These are phyloP conservation scores for Termitomyces sp. DNA, from an alignment of 768 basidiomycete genomes.

Conservation along the genomic window DNA sequence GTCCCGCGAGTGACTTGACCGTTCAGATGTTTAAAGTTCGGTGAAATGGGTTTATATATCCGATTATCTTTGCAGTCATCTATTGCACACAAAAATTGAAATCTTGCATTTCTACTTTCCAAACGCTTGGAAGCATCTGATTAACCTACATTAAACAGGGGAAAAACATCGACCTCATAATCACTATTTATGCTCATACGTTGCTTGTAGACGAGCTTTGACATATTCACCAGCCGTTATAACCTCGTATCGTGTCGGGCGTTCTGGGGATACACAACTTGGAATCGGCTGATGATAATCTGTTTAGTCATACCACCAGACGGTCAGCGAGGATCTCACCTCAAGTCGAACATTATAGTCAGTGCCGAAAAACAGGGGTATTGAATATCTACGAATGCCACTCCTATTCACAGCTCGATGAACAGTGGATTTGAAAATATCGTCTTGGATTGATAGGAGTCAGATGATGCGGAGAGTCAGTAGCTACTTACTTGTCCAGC, in stretches of 20 bases:
- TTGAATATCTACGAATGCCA: slow-evolving; percentile 70
- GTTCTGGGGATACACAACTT: slow-evolving; percentile 40
- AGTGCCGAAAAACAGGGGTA: slow-evolving; percentile 87
- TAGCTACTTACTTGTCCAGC: slow-evolving; percentile 70
- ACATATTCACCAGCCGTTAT: slow-evolving; percentile 84
- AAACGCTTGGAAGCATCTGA: neutral
- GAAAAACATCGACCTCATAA: neutral
- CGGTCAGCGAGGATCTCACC: slow-evolving; percentile 33
- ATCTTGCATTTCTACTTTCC: neutral
- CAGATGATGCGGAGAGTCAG: neutral
- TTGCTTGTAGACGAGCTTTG: slow-evolving; percentile 62
- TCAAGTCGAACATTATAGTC: slow-evolving; percentile 81
- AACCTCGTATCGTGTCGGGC: slow-evolving; percentile 57
- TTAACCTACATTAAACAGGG: neutral
- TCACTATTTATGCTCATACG: slow-evolving; percentile 34
- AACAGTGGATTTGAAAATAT: slow-evolving; percentile 84
- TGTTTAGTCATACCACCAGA: neutral
- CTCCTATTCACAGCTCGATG: slow-evolving; percentile 82
- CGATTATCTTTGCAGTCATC: neutral
- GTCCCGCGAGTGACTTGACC: slow-evolving; percentile 33
- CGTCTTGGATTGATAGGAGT: slow-evolving; percentile 44
- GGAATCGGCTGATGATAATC: slow-evolving; percentile 39
- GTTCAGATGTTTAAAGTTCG: slow-evolving; percentile 81
- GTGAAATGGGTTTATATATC: slow-evolving; percentile 24
- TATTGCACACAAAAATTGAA: neutral